Conservation (phyloP, 495 filamentous ascomycete genomes). For the Aspergillus steynii region DNA sequence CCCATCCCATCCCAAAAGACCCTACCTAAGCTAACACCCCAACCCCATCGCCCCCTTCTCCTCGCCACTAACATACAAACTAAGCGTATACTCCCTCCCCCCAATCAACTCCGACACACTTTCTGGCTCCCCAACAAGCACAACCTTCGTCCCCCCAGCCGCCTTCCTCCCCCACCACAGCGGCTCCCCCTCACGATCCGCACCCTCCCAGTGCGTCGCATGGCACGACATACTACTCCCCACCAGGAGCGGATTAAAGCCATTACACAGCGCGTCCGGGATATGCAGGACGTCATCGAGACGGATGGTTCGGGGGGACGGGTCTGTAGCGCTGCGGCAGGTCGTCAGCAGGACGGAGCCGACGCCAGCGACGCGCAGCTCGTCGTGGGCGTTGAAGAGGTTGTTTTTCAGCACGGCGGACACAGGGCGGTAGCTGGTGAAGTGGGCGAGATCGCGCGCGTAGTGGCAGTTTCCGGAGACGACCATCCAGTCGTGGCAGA, state of each 20-base stretch:
- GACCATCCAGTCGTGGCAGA: conserved; percentile 34
- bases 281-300: conserved; percentile 33
- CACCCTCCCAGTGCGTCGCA: conserved; percentile 22
- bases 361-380: conserved; percentile 25
- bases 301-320: conserved; percentile 14
- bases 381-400: conserved; percentile 28
- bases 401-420: conserved; percentile 15
- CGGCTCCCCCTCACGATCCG: conserved; percentile 15
- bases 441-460: conserved; percentile 27
- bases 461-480: conserved; percentile 33
- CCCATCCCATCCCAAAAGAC: neutral
- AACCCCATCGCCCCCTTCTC: conserved; percentile 13
- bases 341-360: conserved; percentile 27
- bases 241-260: conserved; percentile 28
- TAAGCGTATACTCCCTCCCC: conserved; percentile 28
- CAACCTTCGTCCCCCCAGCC: conserved; percentile 21
- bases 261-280: conserved; percentile 32
- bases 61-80: conserved; percentile 28
- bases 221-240: conserved; percentile 28
- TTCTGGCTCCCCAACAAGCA: conserved; percentile 19
- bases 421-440: conserved; percentile 27
- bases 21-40: neutral
- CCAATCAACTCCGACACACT: conserved; percentile 30
- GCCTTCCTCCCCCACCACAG: conserved; percentile 26
- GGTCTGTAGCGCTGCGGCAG: conserved; percentile 5